phyloP scores from a whole-genome alignment of 1,284 basidiomycete species.

The Ceratobasidium theobromae region DNA sequence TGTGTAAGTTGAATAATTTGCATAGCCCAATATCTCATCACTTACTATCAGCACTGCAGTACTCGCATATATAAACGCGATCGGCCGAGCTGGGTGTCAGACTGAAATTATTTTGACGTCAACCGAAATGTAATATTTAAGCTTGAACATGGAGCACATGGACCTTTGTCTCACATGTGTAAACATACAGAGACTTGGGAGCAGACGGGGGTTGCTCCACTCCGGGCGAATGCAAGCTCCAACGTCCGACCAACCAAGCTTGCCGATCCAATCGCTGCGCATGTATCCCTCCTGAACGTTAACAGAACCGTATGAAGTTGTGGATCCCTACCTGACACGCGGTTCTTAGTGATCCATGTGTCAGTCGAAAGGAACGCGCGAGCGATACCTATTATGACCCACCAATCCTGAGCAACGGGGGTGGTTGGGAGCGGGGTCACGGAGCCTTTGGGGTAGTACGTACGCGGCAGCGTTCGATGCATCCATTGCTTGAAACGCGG shows the following conservation, averaged over 20 bases:
- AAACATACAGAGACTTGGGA: neutral
- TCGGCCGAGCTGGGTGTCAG: constrained; percentile 1
- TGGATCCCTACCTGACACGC: neutral
- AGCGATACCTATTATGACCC: neutral
- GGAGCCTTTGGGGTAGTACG: neutral
- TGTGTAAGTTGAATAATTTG: no score
- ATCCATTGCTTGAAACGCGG: neutral
- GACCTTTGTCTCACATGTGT: constrained; percentile 1
- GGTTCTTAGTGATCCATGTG: constrained; percentile 1
- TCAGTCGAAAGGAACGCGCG: neutral
- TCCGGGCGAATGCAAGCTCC: neutral
- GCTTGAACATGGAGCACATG: neutral
- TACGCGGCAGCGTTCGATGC: neutral
- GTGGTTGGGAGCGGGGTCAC: no score
- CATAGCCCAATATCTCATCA: no score
- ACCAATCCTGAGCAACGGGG: no score
- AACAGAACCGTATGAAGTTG: no score
- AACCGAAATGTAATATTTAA: neutral
- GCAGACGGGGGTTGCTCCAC: neutral
- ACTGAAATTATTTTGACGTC: constrained; percentile 9
- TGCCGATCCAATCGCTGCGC: no score
- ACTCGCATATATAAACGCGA: neutral
- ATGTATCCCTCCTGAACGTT: constrained; percentile 17
- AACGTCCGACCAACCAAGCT: no score
- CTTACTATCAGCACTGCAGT: no score